Conservation (phyloP, 768 basidiomycete genomes). For the Saitozyma podzolica region DNA sequence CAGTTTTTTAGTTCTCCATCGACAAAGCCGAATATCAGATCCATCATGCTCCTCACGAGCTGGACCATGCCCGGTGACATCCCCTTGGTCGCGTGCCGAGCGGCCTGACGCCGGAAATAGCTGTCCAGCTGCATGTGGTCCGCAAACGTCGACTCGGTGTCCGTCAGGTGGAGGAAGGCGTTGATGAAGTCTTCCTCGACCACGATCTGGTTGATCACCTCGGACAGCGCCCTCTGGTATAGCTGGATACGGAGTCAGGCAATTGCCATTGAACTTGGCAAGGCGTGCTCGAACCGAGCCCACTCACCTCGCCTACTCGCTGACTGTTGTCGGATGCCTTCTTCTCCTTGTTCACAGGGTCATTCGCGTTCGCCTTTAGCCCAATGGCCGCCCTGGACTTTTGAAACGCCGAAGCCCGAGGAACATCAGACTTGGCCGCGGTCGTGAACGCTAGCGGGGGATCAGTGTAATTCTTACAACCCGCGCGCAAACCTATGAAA, state of each 20-base stretch:
- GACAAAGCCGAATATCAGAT: constrained; percentile 91
- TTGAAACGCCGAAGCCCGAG: constrained; percentile 59
- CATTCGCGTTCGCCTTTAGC: constrained; percentile 12
- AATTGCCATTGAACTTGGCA: not conserved
- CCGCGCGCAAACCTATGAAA: constrained; percentile 61
- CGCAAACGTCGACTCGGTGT: constrained; percentile 84
- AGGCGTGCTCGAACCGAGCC: not conserved
- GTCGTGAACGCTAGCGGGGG: constrained; percentile 36
- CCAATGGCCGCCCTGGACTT: constrained; percentile 84
- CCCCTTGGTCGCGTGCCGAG: constrained; percentile 60
- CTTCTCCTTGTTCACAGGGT: constrained; percentile 65
- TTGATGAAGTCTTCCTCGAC: constrained; percentile 84
- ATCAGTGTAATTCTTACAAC: constrained; percentile 3
- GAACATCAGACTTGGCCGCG: constrained; percentile 44
- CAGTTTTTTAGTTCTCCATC: constrained; percentile 77
- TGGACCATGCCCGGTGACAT: constrained; percentile 71
- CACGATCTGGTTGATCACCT: constrained; percentile 72
- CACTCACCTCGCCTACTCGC: constrained; percentile 68
- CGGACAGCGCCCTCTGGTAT: constrained; percentile 66
- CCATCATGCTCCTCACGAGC: constrained; percentile 84
- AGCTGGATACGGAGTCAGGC: constrained; percentile 58
- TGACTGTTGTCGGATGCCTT: constrained; percentile 61
- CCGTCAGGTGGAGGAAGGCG: constrained; percentile 89
- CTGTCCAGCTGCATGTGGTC: constrained; percentile 92
- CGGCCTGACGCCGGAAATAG: constrained; percentile 91